Conservation (phyloP, 2,329 filamentous ascomycete species). For the Aureobasidium sp. region DNA sequence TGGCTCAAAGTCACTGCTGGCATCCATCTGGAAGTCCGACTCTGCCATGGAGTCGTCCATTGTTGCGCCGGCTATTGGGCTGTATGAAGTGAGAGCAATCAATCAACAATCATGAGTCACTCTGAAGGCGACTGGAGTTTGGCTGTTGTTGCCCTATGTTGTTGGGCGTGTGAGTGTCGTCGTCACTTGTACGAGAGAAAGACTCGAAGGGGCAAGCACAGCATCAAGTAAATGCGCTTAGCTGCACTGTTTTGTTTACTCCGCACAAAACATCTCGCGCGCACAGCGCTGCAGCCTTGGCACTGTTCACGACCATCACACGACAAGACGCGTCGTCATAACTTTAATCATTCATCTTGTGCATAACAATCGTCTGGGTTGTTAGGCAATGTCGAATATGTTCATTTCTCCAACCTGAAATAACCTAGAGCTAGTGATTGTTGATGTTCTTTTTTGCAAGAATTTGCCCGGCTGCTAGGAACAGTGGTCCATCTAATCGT, state of each 20-base stretch:
- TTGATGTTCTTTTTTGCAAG: no score
- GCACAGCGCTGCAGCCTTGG: neutral
- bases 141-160: neutral
- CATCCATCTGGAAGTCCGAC: slow-evolving; percentile 19
- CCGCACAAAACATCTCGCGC: neutral
- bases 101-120: slow-evolving; percentile 2
- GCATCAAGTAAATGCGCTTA: neutral
- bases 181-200: neutral
- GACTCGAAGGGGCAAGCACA: slow-evolving; percentile 11
- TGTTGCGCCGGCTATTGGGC: slow-evolving; percentile 5
- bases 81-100: neutral
- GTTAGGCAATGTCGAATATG: no score
- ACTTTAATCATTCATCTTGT: no score
- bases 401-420: no score
- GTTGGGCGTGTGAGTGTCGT: neutral
- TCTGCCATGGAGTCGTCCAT: slow-evolving; percentile 18
- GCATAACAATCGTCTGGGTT: no score
- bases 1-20: slow-evolving; percentile 21
- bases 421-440: no score
- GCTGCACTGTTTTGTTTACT: slow-evolving; percentile 7
- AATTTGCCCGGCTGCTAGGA: no score
- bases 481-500: no score
- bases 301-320: slow-evolving; percentile 1
- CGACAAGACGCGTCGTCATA: slow-evolving; percentile 1
- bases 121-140: neutral